Conservation (phyloP, 106 monocot genomes). For the Dendrobium officinale region DNA sequence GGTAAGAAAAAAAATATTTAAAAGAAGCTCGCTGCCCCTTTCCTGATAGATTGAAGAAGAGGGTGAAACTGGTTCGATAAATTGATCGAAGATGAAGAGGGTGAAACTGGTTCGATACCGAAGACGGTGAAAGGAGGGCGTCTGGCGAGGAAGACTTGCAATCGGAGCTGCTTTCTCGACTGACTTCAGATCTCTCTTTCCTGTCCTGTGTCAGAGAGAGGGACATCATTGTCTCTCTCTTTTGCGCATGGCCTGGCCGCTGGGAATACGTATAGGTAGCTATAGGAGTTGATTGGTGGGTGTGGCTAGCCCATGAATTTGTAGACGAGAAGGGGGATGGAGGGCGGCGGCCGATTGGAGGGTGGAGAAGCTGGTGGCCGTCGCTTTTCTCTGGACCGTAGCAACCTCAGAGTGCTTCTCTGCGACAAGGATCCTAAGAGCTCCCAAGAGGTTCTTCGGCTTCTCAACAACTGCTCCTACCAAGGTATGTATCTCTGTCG, state of each 20-base stretch:
- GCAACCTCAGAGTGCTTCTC: conserved; percentile 54
- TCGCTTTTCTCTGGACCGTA: conserved; percentile 43
- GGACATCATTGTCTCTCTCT: background rate
- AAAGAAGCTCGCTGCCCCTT: too few species aligned
- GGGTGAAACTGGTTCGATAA: too few species aligned
- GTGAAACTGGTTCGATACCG: too few species aligned
- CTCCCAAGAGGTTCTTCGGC: conserved; percentile 41
- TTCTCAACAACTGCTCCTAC: conserved; percentile 62
- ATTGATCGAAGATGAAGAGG: too few species aligned
- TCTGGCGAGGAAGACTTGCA: background rate
- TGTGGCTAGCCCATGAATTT: background rate
- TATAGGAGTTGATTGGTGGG: background rate
- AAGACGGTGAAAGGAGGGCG: background rate
- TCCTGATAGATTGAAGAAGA: too few species aligned
- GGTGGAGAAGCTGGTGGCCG: conserved; percentile 1
- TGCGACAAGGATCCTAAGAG: conserved; percentile 52
- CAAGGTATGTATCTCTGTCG: conserved; percentile 34
- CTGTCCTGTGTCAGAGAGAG: background rate
- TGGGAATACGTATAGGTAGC: background rate
- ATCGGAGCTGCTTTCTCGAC: background rate
- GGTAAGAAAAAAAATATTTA: too few species aligned
- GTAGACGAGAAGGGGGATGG: conserved; percentile 1
- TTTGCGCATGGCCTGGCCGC: background rate
- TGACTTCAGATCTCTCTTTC: background rate
- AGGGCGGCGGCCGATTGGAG: background rate